Conservation (phyloP, 805 yeast genomes). For the Candida berthetii region DNA sequence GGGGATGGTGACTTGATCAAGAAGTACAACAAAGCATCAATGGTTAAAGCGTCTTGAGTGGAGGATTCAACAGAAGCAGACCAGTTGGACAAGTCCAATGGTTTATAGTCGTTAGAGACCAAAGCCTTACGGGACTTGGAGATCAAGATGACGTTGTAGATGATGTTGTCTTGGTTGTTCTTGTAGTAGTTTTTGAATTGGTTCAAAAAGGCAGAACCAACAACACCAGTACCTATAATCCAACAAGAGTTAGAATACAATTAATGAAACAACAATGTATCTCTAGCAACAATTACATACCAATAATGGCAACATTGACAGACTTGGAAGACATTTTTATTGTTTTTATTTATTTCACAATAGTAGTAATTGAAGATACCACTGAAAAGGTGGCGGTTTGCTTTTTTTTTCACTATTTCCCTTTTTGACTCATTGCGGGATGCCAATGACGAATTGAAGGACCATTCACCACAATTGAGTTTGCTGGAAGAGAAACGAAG, state of each 20-base stretch:
- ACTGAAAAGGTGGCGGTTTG: background rate
- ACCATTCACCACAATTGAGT: too few species aligned
- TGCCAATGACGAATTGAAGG: too few species aligned
- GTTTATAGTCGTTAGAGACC: constrained; percentile 60
- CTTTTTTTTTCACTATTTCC: background rate
- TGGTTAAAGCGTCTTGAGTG: constrained; percentile 38
- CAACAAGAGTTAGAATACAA: constrained; percentile 8
- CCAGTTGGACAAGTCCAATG: constrained; percentile 63
- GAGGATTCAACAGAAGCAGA: constrained; percentile 38
- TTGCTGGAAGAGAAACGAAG: too few species aligned
- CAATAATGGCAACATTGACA: constrained; percentile 68
- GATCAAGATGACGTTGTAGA: constrained; percentile 72
- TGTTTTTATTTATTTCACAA: too few species aligned
- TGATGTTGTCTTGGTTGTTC: constrained; percentile 20
- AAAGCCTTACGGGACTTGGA: constrained; percentile 72
- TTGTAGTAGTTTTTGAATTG: constrained; percentile 47
- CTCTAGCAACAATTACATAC: constrained; percentile 23
- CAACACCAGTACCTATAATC: constrained; percentile 82
- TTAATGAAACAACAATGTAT: constrained; percentile 1
- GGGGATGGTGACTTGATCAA: constrained; percentile 66
- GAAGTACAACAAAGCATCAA: constrained; percentile 53
- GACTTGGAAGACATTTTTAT: constrained; percentile 17
- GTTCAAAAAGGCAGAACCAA: constrained; percentile 84
- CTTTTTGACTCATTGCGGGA: background rate
- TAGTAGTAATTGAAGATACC: too few species aligned